Evolutionary conservation across 148 eudicot species (phyloP), one percentile per base, ranked within the genome.

Genomic region (Cornus kousa): DNA sequence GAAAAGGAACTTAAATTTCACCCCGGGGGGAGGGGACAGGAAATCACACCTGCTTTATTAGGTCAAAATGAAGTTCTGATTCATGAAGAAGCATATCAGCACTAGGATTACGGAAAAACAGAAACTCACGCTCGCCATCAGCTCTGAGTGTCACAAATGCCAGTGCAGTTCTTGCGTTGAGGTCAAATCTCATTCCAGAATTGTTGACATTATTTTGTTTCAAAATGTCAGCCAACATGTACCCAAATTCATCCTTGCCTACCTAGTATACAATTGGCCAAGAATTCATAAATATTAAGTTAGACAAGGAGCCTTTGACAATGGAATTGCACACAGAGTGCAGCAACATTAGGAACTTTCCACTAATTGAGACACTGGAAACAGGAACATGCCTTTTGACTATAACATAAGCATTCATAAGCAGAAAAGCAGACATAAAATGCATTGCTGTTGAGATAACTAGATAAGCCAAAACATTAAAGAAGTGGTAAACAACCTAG

Each of bases 121-220:
- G 74, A 80, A 91, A 92, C 64, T 94, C 98, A 11, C 93, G 97
- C 87, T 94, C 97, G 3, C 98, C 98, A 71, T 94, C 94, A 13
- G 83, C 87, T 87, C 82, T 88, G 67, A 88, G 84, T 2, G 91
- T 90, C 79, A 92, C 92, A 68, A 94, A 94, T 3, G 97, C 91
- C 28, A 94, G 80, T 13, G 95, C 90, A 68, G 98, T 94, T 85
- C 95, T 89, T 59, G 97, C 98, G 66, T 9, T 68, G 14, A 75
- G 82, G 22, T 94, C 98, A 78, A 88, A 92, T 75, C 97, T 86
- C 87, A 94, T 82, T 75, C 98, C 98, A 77, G 92, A 86, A 83
- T 79, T 87, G 77, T 94, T 82, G 20, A 94, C 98, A n/a, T n/a
- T n/a, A n/a, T n/a, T n/a, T n/a, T n/a, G n/a, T n/a, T n/a, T n/a